These are phyloP conservation scores for Apiospora sp. DNA, from an alignment of 2,329 filamentous ascomycete genomes.

Conservation along the genomic window DNA sequence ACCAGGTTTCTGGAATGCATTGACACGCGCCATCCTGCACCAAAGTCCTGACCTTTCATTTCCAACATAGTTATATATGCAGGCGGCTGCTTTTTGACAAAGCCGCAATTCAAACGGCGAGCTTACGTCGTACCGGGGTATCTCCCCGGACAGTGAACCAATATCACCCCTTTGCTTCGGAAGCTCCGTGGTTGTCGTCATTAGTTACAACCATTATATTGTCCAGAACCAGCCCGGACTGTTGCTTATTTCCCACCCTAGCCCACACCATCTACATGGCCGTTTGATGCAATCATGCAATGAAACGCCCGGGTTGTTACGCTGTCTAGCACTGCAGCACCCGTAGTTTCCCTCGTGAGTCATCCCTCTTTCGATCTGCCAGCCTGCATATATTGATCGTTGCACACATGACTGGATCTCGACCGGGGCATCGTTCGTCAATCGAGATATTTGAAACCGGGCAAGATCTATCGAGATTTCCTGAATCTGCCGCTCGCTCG, in stretches of 20 bases:
- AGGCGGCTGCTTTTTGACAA: background rate
- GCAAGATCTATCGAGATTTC: constrained; percentile 11
- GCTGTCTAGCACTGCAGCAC: background rate
- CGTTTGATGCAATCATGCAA: background rate
- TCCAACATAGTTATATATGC: background rate
- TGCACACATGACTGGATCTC: background rate
- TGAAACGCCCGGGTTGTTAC: background rate
- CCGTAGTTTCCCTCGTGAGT: background rate
- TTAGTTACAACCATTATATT: background rate
- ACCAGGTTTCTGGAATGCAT: constrained; percentile 6
- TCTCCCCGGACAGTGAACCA: background rate
- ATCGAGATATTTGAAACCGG: constrained; percentile 9
- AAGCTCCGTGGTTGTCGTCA: background rate
- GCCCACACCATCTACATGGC: background rate
- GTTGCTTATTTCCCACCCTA: background rate
- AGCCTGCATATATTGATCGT: background rate
- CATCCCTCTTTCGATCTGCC: background rate
- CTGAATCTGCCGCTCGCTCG: background rate
- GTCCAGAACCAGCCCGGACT: background rate
- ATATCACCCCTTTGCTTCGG: background rate
- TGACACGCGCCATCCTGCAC: background rate
- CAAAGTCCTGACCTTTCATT: background rate
- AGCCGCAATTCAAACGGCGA: background rate
- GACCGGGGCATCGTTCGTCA: background rate
- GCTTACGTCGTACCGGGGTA: background rate